phyloP scores from a whole-genome alignment of 495 filamentous ascomycete species.

The Daldinia caldariorum region DNA sequence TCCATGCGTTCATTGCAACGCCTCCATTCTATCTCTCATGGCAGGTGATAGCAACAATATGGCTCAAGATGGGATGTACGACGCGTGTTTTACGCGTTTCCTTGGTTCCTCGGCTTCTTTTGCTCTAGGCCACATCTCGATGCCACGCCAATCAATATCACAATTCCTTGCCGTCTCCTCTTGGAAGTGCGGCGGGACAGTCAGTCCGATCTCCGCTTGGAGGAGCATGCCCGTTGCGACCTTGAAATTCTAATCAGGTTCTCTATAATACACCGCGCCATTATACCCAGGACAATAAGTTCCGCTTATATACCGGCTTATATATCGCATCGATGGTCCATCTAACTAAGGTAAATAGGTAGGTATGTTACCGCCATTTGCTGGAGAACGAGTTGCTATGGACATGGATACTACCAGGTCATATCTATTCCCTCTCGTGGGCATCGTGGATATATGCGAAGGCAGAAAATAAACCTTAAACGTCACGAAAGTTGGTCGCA shows the following conservation, averaged over 20 bases:
- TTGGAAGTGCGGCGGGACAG: constrained; percentile 35
- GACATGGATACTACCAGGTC: neutral
- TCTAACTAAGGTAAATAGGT: neutral
- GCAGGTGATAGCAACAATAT: constrained; percentile 18
- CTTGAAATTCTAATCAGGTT: constrained; percentile 20
- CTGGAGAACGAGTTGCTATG: constrained; percentile 12
- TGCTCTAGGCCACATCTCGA: constrained; percentile 24
- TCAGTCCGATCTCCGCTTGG: constrained; percentile 39
- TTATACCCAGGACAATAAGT: constrained; percentile 19
- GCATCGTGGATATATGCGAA: neutral
- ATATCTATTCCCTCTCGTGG: constrained; percentile 10
- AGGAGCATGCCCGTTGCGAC: constrained; percentile 23
- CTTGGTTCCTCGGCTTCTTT: constrained; percentile 20
- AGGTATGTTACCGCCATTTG: constrained; percentile 13
- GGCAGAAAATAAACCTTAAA: constrained; percentile 3
- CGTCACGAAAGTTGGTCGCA: constrained; percentile 1
- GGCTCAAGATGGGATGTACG: constrained; percentile 23
- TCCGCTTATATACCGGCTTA: neutral
- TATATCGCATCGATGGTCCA: constrained; percentile 19
- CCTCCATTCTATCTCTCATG: neutral
- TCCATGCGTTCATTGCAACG: neutral
- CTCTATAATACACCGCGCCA: neutral
- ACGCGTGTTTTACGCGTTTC: constrained; percentile 34
- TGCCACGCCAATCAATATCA: constrained; percentile 31
- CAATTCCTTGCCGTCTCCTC: constrained; percentile 34